Conservation (phyloP, 2,329 filamentous ascomycete genomes). For the Colletotrichum abscissum region DNA sequence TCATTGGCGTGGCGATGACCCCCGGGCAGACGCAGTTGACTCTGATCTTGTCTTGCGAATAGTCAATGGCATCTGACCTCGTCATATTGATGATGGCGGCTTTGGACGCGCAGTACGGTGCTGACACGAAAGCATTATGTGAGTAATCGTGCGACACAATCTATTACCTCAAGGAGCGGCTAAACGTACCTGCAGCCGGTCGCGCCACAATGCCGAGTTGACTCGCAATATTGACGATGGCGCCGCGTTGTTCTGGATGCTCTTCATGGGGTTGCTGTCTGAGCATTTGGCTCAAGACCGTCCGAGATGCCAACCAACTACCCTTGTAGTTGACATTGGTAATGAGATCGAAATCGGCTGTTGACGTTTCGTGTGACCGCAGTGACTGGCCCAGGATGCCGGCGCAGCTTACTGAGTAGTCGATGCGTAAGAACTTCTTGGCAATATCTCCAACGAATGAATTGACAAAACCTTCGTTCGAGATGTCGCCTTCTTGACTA, state of each 20-base stretch:
- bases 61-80: slow-evolving; percentile 66
- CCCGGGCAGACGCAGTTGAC: slow-evolving; percentile 74
- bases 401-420: slow-evolving; percentile 68
- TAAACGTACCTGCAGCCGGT: slow-evolving; percentile 53
- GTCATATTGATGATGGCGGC: slow-evolving; percentile 70
- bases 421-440: slow-evolving; percentile 56
- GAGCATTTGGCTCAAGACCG: slow-evolving; percentile 57
- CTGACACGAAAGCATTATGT: slow-evolving; percentile 42
- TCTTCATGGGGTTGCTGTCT: slow-evolving; percentile 53
- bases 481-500: slow-evolving; percentile 55
- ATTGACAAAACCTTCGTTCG: slow-evolving; percentile 57
- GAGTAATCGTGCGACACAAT: background rate
- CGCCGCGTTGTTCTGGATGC: slow-evolving; percentile 56
- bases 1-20: slow-evolving; percentile 66
- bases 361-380: slow-evolving; percentile 57
- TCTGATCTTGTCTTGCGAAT: slow-evolving; percentile 54
- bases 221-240: slow-evolving; percentile 64
- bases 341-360: slow-evolving; percentile 62
- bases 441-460: slow-evolving; percentile 47
- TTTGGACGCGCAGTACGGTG: slow-evolving; percentile 68
- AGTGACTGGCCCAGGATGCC: slow-evolving; percentile 58
- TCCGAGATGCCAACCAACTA: slow-evolving; percentile 58
- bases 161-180: no score
- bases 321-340: slow-evolving; percentile 67
- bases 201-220: slow-evolving; percentile 62